Evolutionary conservation across 2,329 filamentous ascomycete species (phyloP).

Genomic region (Beauveria sp.): DNA sequence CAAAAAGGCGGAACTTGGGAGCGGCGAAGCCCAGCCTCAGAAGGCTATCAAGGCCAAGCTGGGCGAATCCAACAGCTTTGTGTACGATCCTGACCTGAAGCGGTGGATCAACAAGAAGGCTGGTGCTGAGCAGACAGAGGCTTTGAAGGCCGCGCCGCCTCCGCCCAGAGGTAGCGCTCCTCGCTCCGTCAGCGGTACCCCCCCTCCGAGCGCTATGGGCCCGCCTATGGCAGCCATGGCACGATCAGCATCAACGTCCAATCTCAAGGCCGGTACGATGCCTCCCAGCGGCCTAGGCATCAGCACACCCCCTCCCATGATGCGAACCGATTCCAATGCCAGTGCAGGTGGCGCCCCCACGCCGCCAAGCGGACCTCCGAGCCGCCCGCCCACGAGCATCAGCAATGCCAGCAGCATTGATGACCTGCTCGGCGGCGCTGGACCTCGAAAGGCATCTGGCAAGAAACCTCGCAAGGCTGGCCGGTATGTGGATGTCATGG

Average conservation of each 20-base stretch:
- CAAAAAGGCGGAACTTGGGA: constrained; percentile 33
- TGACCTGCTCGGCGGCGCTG: constrained; percentile 73
- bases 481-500: constrained; percentile 95
- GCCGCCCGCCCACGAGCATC: constrained; percentile 70
- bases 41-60: constrained; percentile 86
- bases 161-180: constrained; percentile 59
- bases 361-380: constrained; percentile 46
- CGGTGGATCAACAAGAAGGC: constrained; percentile 98
- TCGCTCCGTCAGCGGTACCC: constrained; percentile 46
- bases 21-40: constrained; percentile 36
- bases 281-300: constrained; percentile 29
- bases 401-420: constrained; percentile 94
- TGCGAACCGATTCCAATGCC: constrained; percentile 40
- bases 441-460: constrained; percentile 55
- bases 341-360: constrained; percentile 27
- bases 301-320: constrained; percentile 33
- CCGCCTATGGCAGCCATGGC: constrained; percentile 21
- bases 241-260: constrained; percentile 21
- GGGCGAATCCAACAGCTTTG: constrained; percentile 86
- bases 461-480: constrained; percentile 76
- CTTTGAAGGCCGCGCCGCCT: constrained; percentile 64
- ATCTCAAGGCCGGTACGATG: constrained; percentile 22
- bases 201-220: constrained; percentile 34
- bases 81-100: constrained; percentile 92
- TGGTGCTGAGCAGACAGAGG: constrained; percentile 52